Percentiles rank a stretch among this genome's conserved stretches.
phyloP scores from a whole-genome alignment of 306 rosid species.

The Ziziphus jujuba region DNA sequence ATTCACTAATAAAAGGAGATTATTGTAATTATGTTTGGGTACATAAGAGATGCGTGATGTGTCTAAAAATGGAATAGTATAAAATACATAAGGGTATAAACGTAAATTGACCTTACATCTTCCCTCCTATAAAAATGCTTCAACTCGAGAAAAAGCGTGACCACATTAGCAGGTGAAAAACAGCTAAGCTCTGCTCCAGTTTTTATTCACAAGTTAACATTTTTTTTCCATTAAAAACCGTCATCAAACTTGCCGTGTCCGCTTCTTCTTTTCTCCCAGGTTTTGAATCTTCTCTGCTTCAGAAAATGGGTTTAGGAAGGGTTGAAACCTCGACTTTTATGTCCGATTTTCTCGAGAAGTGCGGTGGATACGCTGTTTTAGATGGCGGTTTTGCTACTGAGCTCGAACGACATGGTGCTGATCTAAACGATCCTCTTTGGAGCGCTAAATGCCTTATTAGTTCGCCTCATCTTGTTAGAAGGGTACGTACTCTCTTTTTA shows the following conservation, averaged over 20 bases:
- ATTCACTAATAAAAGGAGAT: too few relatives aligned
- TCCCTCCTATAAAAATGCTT: too few relatives aligned
- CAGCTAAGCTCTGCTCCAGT: too few relatives aligned
- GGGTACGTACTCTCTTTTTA: conserved; percentile 43
- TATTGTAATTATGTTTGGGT: too few relatives aligned
- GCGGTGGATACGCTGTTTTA: conserved; percentile 68
- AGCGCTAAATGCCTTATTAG: conserved; percentile 86
- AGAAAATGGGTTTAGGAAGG: conserved; percentile 10
- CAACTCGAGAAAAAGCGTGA: too few relatives aligned
- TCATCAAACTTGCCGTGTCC: background rate
- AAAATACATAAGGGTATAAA: too few relatives aligned
- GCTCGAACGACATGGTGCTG: conserved; percentile 88
- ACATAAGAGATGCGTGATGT: too few relatives aligned
- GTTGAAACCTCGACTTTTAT: conserved; percentile 34
- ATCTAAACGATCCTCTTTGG: conserved; percentile 90
- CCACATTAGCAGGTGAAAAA: too few relatives aligned
- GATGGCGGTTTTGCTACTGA: conserved; percentile 96
- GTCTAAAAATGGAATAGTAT: too few relatives aligned
- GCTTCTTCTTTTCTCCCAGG: background rate
- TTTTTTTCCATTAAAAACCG: background rate
- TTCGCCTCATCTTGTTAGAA: conserved; percentile 73
- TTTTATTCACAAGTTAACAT: background rate
- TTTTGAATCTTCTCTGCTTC: background rate
- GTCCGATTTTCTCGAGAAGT: conserved; percentile 48
- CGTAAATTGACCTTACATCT: too few relatives aligned